A percentile compares a stretch with the other conserved stretches of the same genome.
These are phyloP conservation scores for Ceratocystis papillata DNA, from an alignment of 2,329 filamentous ascomycete species.

Conservation along the genomic window DNA sequence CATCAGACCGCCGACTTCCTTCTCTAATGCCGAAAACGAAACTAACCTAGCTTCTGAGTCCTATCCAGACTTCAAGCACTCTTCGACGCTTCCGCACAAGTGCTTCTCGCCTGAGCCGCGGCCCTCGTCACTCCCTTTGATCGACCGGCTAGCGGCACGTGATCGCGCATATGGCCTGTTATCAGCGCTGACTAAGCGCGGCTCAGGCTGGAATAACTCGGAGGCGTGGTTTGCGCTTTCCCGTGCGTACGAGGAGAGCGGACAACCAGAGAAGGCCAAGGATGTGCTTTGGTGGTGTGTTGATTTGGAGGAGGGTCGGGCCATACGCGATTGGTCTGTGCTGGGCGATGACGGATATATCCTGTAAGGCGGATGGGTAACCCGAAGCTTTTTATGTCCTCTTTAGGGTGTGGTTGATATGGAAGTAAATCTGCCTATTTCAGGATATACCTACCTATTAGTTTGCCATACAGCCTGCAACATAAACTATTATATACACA, in stretches of 20 bases:
- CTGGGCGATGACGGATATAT: conserved; percentile 58
- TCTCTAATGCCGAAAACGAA: conserved; percentile 10
- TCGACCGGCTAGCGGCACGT: conserved; percentile 77
- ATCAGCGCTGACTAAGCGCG: conserved; percentile 71
- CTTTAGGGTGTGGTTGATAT: neutral
- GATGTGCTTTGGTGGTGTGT: conserved; percentile 97
- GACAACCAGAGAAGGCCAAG: conserved; percentile 76
- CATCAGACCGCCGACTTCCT: conserved; percentile 4
- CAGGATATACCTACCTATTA: neutral
- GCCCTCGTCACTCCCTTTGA: conserved; percentile 53
- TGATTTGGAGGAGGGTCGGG: conserved; percentile 77
- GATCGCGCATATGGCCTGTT: conserved; percentile 81
- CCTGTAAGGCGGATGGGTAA: conserved; percentile 14
- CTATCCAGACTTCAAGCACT: conserved; percentile 25
- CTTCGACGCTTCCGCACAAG: conserved; percentile 29
- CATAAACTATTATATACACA: conserved; percentile 13
- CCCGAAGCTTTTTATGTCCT: neutral
- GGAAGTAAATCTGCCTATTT: neutral
- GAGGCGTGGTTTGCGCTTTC: conserved; percentile 91
- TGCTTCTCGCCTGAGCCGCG: conserved; percentile 44
- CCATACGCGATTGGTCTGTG: conserved; percentile 66
- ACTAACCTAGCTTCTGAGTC: conserved; percentile 20
- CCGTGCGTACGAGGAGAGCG: conserved; percentile 75
- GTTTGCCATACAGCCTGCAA: neutral
- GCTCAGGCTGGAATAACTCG: conserved; percentile 77